A percentile compares a stretch with the other conserved stretches of the same genome.
phyloP scores from a whole-genome alignment of 345 rosid species.

The Reutealis trisperma region DNA sequence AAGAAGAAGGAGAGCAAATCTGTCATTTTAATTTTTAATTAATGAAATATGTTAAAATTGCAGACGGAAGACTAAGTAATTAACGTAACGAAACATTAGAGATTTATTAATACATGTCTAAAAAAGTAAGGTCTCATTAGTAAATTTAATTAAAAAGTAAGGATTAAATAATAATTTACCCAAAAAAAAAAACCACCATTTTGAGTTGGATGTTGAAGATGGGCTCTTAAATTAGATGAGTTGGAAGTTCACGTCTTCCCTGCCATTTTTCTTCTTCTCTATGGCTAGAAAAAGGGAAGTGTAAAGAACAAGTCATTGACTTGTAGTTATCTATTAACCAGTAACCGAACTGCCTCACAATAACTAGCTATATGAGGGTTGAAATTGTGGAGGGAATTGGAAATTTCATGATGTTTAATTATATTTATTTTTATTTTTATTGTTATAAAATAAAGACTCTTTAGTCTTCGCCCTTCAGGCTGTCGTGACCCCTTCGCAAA shows the following conservation, averaged over 20 bases:
- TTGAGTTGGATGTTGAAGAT: not conserved
- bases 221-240: not conserved
- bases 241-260: not conserved
- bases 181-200: not conserved
- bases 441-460: too few relatives aligned
- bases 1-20: too few relatives aligned
- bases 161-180: too few relatives aligned
- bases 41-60: too few relatives aligned
- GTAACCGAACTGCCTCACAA: not conserved
- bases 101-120: too few relatives aligned
- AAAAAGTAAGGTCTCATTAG: too few relatives aligned
- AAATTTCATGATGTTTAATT: not conserved
- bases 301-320: constrained; percentile 4
- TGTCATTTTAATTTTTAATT: too few relatives aligned
- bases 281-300: not conserved
- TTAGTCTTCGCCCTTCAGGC: too few relatives aligned
- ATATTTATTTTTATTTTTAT: not conserved
- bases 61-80: too few relatives aligned
- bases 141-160: too few relatives aligned
- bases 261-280: not conserved
- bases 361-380: not conserved
- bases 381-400: not conserved
- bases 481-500: too few relatives aligned
- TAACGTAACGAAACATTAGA: too few relatives aligned
- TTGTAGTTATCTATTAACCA: constrained; percentile 2